Base-by-base conservation (phyloP, 345 rosid genomes). In the Camelina sativa region DNA sequence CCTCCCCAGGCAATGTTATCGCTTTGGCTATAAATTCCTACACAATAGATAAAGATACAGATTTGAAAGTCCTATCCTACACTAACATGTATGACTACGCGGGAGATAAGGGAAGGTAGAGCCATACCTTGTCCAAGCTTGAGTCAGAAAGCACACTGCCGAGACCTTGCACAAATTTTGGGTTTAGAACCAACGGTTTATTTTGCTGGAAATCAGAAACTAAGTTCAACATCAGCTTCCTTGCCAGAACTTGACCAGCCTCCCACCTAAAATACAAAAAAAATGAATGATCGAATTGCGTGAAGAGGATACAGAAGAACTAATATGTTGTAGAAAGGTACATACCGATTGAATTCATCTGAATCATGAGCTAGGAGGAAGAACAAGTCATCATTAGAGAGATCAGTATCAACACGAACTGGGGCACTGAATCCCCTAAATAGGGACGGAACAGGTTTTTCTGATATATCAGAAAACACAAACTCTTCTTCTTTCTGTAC, bases 21-120 rank as follows among this genome's bases (percentile, higher is more conserved):
- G 98, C 99, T 81, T 86, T 92, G 6, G 97, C 92, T 54, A 95
- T 83, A 72, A 92, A 92, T 87, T 90, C 98, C 99, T 95, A 81
- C 47, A 73, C 11, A 75, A 76, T 4, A 47, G 69, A 77, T 52
- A 25, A 60, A 53, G 23, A 37, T 32, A 30, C 37, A 28, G 30
- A 38, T 71, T 47, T 35, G 13, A 59, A 58, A 52, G 43, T 23
- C 12, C 4, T 20, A 35, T n/a, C 38, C 23, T 50, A 51, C 55
- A 8, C 41, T 59, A 67, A 37, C 28, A 35, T 66, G 20, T 52
- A 50, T 37, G 17, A 53, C 23, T 40, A 17, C 4, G 30, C 25
- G 57, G 25, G 41, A 67, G 51, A 67, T 1, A 4, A 64, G 62
- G 16, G 47, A 56, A 62, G 51, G 37, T 8, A 25, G 61, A 9